Conservation (phyloP, 2,329 filamentous ascomycete genomes). For the Botrytis tulipae region DNA sequence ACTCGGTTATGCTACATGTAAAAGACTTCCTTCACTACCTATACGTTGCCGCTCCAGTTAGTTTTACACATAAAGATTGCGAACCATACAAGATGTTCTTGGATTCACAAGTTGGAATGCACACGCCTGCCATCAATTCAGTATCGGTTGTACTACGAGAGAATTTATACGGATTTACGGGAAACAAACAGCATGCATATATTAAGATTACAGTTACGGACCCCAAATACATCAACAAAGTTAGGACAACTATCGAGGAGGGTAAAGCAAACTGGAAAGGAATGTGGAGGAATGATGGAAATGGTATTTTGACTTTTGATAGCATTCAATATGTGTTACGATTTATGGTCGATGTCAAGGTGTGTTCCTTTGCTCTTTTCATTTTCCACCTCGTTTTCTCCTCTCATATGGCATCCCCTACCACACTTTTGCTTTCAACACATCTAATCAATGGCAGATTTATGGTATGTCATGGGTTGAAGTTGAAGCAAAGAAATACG, state of each 20-base stretch:
- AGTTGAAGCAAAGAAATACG: constrained; percentile 71
- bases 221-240: constrained; percentile 75
- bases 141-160: constrained; percentile 82
- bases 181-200: constrained; percentile 87
- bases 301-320: constrained; percentile 86
- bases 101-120: constrained; percentile 72
- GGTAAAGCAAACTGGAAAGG: constrained; percentile 85
- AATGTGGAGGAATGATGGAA: constrained; percentile 72
- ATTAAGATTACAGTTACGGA: constrained; percentile 92
- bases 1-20: constrained; percentile 93
- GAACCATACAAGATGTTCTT: constrained; percentile 75
- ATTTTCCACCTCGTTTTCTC: background rate
- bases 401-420: background rate
- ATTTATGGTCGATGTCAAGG: constrained; percentile 97
- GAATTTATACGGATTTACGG: constrained; percentile 91
- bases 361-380: constrained; percentile 41
- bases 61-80: constrained; percentile 77
- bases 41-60: constrained; percentile 83
- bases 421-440: background rate
- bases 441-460: constrained; percentile 51
- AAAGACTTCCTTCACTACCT: constrained; percentile 96
- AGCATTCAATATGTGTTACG: constrained; percentile 92
- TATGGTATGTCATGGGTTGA: constrained; percentile 98
- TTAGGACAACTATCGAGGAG: constrained; percentile 72
- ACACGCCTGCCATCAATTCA: constrained; percentile 72